Evolutionary conservation across 164 flowering plant species (phyloP).

Genomic region (Litsea cubeba): DNA sequence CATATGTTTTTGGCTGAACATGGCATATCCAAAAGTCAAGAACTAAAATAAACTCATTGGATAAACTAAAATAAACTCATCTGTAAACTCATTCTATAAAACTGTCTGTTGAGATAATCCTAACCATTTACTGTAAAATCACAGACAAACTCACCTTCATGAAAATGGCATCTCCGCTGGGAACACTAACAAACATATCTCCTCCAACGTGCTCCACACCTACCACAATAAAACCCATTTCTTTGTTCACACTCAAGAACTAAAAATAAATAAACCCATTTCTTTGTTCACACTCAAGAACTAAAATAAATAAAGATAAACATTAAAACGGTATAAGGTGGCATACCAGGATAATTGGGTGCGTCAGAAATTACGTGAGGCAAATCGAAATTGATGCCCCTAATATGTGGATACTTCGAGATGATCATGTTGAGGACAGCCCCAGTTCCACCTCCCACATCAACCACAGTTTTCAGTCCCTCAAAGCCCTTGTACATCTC

Average conservation of each 20-base stretch:
- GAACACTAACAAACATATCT: conserved; percentile 29
- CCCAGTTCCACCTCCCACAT: conserved; percentile 38
- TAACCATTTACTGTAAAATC: too few relatives aligned
- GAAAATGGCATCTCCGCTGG: conserved; percentile 36
- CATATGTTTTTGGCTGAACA: too few relatives aligned
- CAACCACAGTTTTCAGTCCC: conserved; percentile 22
- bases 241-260: neutral
- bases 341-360: conserved; percentile 19
- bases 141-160: conserved; percentile 24
- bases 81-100: too few relatives aligned
- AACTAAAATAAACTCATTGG: too few relatives aligned
- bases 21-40: too few relatives aligned
- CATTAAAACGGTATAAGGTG: neutral
- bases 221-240: neutral
- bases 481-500: conserved; percentile 29
- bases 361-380: conserved; percentile 20
- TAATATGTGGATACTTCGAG: conserved; percentile 29
- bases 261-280: neutral
- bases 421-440: conserved; percentile 22
- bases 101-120: too few relatives aligned
- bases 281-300: neutral
- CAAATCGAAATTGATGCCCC: conserved; percentile 33
- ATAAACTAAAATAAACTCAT: too few relatives aligned
- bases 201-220: conserved; percentile 32
- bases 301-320: neutral